phyloP scores from a whole-genome alignment of 768 basidiomycete species.

The Cubamyces lactineus region DNA sequence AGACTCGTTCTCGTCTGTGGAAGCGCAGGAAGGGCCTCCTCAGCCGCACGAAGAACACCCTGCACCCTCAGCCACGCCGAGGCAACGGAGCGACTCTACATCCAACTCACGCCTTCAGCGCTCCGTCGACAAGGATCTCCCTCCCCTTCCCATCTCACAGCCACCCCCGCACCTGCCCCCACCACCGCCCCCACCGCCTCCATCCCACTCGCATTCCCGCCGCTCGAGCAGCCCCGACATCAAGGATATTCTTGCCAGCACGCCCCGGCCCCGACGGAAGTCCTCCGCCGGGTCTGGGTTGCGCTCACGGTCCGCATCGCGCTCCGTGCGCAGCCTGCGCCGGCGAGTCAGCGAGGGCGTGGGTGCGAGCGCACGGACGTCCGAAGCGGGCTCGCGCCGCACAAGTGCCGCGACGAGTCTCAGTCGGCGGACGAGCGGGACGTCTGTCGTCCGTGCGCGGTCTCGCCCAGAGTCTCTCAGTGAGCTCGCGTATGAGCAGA shows the following conservation, averaged over 20 bases:
- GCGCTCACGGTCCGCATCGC: conserved; percentile 30
- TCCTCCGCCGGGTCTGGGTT: conserved; percentile 28
- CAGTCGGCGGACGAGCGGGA: conserved; percentile 11
- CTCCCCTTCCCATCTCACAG: conserved; percentile 28
- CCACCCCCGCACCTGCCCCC: conserved; percentile 9
- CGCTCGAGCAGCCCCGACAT: conserved; percentile 39
- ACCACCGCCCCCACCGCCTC: not conserved
- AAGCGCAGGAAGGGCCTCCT: conserved; percentile 37
- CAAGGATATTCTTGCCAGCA: conserved; percentile 34
- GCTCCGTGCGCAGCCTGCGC: conserved; percentile 24
- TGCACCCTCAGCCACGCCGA: conserved; percentile 13
- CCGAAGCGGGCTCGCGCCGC: conserved; percentile 11
- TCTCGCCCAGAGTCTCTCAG: conserved; percentile 20
- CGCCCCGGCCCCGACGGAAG: conserved; percentile 36
- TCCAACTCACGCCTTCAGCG: conserved; percentile 3
- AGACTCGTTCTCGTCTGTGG: conserved; percentile 36
- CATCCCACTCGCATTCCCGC: conserved; percentile 4
- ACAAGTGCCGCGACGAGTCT: conserved; percentile 7
- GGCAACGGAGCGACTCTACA: not conserved
- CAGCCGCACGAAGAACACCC: conserved; percentile 32
- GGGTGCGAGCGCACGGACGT: not conserved
- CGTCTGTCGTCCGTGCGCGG: conserved; percentile 3
- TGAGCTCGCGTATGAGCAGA: conserved; percentile 23
- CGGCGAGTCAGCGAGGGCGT: conserved; percentile 28
- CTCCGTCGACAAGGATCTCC: conserved; percentile 31